These are phyloP conservation scores for Geotrichum siamense DNA, from an alignment of 1,139 yeast genomes.

Conservation along the genomic window DNA sequence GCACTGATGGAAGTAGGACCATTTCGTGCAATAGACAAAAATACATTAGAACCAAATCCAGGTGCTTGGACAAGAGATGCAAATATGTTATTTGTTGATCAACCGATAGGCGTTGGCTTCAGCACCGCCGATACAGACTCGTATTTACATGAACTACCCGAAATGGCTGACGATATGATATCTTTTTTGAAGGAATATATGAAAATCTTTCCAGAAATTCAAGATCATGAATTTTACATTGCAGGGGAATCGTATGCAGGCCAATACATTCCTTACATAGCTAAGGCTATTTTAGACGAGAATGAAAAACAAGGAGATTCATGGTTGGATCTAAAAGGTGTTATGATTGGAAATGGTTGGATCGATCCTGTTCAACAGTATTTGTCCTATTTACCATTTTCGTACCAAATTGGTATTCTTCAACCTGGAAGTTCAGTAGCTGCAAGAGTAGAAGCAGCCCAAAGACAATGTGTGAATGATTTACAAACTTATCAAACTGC, in stretches of 20 bases:
- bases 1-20: slow-evolving; percentile 94
- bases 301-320: slow-evolving; percentile 34
- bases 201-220: slow-evolving; percentile 67
- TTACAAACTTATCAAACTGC: slow-evolving; percentile 20
- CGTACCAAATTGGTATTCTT: slow-evolving; percentile 54
- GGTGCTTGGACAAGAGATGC: slow-evolving; percentile 86
- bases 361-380: slow-evolving; percentile 86
- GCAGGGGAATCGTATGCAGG: slow-evolving; percentile 99
- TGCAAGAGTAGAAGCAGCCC: slow-evolving; percentile 29
- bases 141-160: slow-evolving; percentile 52
- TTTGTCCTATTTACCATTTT: slow-evolving; percentile 70
- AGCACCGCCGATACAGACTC: slow-evolving; percentile 47
- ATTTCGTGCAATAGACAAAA: slow-evolving; percentile 48
- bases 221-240: slow-evolving; percentile 55
- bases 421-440: slow-evolving; percentile 29
- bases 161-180: slow-evolving; percentile 52
- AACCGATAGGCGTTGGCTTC: slow-evolving; percentile 93
- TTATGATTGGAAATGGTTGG: slow-evolving; percentile 95
- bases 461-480: slow-evolving; percentile 32
- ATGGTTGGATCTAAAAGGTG: slow-evolving; percentile 48
- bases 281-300: slow-evolving; percentile 49
- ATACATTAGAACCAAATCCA: slow-evolving; percentile 45
- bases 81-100: slow-evolving; percentile 81
- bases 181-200: slow-evolving; percentile 61
- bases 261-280: slow-evolving; percentile 87